phyloP scores from a whole-genome alignment of 495 filamentous ascomycete species.

The Durotheca rogersii region DNA sequence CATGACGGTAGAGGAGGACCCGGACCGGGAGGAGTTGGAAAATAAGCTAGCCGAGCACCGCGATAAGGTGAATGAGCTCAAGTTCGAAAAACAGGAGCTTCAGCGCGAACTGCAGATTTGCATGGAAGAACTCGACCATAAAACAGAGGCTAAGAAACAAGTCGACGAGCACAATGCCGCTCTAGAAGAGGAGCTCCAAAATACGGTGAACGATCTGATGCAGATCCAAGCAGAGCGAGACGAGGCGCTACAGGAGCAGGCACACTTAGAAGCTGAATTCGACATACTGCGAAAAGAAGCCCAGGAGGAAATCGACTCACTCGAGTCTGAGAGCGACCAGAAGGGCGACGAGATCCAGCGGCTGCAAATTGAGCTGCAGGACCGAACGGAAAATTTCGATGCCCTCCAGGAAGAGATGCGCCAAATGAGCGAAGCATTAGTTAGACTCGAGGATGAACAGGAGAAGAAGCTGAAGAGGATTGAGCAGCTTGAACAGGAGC shows the following conservation, averaged over 20 bases:
- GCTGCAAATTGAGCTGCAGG: slow-evolving; percentile 65
- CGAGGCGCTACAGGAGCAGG: slow-evolving; percentile 73
- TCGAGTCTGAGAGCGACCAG: slow-evolving; percentile 76
- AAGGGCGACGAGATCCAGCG: slow-evolving; percentile 70
- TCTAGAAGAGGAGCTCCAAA: slow-evolving; percentile 74
- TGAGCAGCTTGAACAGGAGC: slow-evolving; percentile 71
- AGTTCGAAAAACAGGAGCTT: slow-evolving; percentile 80
- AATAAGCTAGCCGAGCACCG: slow-evolving; percentile 77
- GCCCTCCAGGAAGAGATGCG: slow-evolving; percentile 88
- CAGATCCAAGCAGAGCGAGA: slow-evolving; percentile 84
- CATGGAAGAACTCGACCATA: slow-evolving; percentile 64
- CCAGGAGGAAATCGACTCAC: slow-evolving; percentile 76
- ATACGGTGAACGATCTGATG: slow-evolving; percentile 75
- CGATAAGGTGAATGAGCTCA: slow-evolving; percentile 80
- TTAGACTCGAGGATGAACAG: slow-evolving; percentile 84
- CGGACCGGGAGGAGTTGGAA: slow-evolving; percentile 83
- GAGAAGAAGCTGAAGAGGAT: slow-evolving; percentile 61
- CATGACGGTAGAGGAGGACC: slow-evolving; percentile 68
- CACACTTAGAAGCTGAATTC: slow-evolving; percentile 78
- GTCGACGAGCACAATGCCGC: slow-evolving; percentile 59
- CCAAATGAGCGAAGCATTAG: slow-evolving; percentile 77
- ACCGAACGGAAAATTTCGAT: slow-evolving; percentile 78
- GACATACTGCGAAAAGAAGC: slow-evolving; percentile 77
- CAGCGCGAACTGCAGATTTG: slow-evolving; percentile 70
- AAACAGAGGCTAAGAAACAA: slow-evolving; percentile 58